phyloP scores from a whole-genome alignment of 805 yeast species.

The Helenozyma rhizophorensis region DNA sequence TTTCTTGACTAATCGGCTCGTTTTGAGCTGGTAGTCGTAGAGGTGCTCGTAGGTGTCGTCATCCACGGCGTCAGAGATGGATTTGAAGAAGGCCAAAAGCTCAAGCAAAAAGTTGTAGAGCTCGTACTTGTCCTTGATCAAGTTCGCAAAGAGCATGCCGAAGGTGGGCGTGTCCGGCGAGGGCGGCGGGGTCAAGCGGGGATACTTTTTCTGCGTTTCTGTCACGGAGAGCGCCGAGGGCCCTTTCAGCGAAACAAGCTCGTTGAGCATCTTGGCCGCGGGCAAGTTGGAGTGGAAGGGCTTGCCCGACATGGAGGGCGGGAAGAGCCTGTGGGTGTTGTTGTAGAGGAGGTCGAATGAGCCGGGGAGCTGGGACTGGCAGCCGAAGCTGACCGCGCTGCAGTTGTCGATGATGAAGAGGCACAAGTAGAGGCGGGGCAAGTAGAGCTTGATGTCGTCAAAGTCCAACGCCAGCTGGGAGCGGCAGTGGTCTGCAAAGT shows the following conservation, averaged over 20 bases:
- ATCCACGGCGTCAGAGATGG: conserved; percentile 6
- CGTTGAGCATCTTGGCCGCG: conserved; percentile 4
- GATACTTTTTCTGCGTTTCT: neutral
- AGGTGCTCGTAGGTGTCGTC: conserved; percentile 24
- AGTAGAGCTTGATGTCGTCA: conserved; percentile 13
- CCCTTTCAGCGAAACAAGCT: conserved; percentile 1
- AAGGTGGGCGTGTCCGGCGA: conserved; percentile 1
- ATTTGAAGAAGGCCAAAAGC: conserved; percentile 13
- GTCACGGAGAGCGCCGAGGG: neutral
- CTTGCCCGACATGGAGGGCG: neutral
- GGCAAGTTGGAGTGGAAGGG: conserved; percentile 5
- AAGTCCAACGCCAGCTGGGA: conserved; percentile 1
- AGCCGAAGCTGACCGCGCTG: conserved; percentile 50
- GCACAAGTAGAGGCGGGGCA: conserved; percentile 45
- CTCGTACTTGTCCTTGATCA: conserved; percentile 33
- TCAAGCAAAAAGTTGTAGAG: conserved; percentile 34
- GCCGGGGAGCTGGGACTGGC: conserved; percentile 20
- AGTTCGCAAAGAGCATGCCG: conserved; percentile 10
- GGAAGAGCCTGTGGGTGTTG: neutral
- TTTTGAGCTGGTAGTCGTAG: conserved; percentile 36
- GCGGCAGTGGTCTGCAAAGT: conserved; percentile 27
- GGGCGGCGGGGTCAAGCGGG: too few relatives aligned
- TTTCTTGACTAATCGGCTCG: conserved; percentile 35
- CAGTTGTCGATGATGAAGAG: conserved; percentile 47
- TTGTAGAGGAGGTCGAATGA: conserved; percentile 1